Percentiles rank a stretch among this genome's conserved stretches.
Evolutionary conservation across 2,329 filamentous ascomycete genomes (phyloP).

Genomic region (Zasmidium cellare): DNA sequence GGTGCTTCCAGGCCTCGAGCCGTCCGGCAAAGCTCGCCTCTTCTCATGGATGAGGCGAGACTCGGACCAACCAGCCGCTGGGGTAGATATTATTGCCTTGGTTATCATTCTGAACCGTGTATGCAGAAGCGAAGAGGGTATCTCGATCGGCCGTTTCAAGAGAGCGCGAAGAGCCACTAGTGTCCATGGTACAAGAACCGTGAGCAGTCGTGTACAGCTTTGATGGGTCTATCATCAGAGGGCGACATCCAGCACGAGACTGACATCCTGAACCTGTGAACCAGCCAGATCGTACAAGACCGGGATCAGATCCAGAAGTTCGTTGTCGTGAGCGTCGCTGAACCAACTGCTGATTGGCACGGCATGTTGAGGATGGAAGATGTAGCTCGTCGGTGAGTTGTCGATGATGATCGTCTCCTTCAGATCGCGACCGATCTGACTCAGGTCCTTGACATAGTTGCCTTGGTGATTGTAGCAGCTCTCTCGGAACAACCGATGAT

Average conservation of each 20-base stretch:
- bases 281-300: constrained; percentile 96
- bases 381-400: constrained; percentile 98
- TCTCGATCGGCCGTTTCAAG: constrained; percentile 20
- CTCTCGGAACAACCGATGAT: constrained; percentile 94
- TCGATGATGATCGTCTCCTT: constrained; percentile 99
- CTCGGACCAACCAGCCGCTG: not conserved
- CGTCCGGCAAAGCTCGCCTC: not conserved
- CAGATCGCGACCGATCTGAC: constrained; percentile 91
- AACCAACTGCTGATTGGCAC: constrained; percentile 99
- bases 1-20: not conserved
- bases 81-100: not conserved
- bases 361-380: constrained; percentile 98
- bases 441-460: constrained; percentile 98
- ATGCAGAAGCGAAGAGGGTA: constrained; percentile 23
- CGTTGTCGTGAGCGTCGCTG: constrained; percentile 98
- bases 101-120: constrained; percentile 9
- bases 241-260: constrained; percentile 89
- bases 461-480: constrained; percentile 99
- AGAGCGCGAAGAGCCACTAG: constrained; percentile 5
- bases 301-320: constrained; percentile 93
- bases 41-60: not conserved
- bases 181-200: not conserved
- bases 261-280: constrained; percentile 88
- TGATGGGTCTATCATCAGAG: constrained; percentile 42
- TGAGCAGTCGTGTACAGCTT: not conserved